These are phyloP conservation scores for Aspergillus sp. DNA, from an alignment of 2,329 filamentous ascomycete genomes.

Conservation along the genomic window DNA sequence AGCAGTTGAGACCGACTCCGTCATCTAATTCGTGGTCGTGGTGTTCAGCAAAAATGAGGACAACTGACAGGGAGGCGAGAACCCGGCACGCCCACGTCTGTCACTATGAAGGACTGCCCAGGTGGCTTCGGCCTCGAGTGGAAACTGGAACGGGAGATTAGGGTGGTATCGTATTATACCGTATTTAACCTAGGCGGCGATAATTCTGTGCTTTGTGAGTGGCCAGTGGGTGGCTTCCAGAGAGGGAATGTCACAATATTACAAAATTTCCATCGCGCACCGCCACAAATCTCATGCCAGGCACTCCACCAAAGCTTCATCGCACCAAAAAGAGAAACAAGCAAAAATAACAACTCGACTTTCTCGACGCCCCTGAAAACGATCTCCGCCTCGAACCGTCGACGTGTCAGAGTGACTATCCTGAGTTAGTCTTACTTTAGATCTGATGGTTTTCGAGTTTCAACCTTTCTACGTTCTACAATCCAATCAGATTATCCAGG, in stretches of 20 bases:
- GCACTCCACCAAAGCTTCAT: constrained; percentile 22
- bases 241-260: constrained; percentile 5
- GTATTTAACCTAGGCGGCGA: background rate
- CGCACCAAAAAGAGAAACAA: background rate
- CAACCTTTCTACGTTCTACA: background rate
- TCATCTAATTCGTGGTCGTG: constrained; percentile 10
- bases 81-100: constrained; percentile 1
- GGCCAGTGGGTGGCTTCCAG: background rate
- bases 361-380: constrained; percentile 19
- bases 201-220: background rate
- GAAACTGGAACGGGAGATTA: constrained; percentile 1
- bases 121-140: background rate
- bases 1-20: constrained; percentile 5
- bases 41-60: constrained; percentile 2
- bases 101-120: background rate
- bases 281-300: constrained; percentile 17
- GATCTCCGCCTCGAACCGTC: background rate
- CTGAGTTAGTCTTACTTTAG: too few species aligned
- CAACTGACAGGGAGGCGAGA: constrained; percentile 6
- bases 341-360: constrained; percentile 6
- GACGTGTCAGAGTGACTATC: background rate
- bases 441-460: too few species aligned
- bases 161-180: background rate
- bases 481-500: background rate
- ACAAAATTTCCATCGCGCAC: constrained; percentile 12